phyloP scores from a whole-genome alignment of 2,329 filamentous ascomycete species.

The Didymella keratinophila region DNA sequence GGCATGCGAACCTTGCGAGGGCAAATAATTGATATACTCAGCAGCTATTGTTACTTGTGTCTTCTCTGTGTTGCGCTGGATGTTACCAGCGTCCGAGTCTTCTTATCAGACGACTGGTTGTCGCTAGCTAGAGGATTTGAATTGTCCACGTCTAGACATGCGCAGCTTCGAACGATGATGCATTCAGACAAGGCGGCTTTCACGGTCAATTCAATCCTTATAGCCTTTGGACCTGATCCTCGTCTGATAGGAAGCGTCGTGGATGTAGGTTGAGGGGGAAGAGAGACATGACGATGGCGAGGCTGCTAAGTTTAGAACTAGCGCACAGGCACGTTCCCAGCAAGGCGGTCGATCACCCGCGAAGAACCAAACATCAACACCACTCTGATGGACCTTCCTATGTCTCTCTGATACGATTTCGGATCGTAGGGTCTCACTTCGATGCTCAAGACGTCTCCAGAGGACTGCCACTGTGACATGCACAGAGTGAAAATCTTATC shows the following conservation, averaged over 20 bases:
- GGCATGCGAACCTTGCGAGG: neutral
- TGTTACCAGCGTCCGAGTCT: neutral
- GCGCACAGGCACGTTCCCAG: slow-evolving; percentile 10
- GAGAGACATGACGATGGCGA: neutral
- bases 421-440: neutral
- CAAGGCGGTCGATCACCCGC: slow-evolving; percentile 17
- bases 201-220: neutral
- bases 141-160: neutral
- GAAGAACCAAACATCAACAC: slow-evolving; percentile 12
- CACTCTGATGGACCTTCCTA: neutral
- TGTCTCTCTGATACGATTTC: neutral
- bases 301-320: slow-evolving; percentile 14
- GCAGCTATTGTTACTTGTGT: neutral
- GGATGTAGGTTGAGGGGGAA: neutral
- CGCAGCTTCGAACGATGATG: neutral
- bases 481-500: neutral
- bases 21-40: neutral
- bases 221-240: neutral
- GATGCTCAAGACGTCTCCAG: neutral
- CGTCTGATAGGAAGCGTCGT: neutral
- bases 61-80: neutral
- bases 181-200: neutral
- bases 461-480: neutral
- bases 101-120: neutral
- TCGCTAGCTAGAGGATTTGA: neutral